Evolutionary conservation across 1,284 basidiomycete species (phyloP).

Genomic region (Rugosomyces carneus): DNA sequence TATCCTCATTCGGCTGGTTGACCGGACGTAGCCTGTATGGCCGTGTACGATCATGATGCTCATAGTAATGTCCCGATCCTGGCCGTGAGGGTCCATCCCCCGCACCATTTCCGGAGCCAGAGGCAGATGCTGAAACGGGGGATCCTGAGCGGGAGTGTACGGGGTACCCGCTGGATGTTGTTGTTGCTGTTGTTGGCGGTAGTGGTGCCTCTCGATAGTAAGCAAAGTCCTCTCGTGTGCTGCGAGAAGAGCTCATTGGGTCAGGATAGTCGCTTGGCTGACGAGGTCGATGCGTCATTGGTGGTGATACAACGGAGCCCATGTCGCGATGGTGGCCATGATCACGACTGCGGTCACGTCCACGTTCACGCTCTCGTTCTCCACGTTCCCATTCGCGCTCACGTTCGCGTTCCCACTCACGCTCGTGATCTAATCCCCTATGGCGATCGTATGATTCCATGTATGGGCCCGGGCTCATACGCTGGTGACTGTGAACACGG

Average conservation of each 20-base stretch:
- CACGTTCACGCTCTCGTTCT: constrained; percentile 37
- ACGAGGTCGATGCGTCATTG: constrained; percentile 32
- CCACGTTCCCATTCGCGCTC: constrained; percentile 38
- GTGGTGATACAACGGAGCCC: constrained; percentile 32
- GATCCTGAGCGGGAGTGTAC: constrained; percentile 47
- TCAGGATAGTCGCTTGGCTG: constrained; percentile 28
- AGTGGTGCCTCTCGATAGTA: constrained; percentile 39
- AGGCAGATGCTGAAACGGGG: constrained; percentile 42
- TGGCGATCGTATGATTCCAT: constrained; percentile 45
- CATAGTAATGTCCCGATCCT: constrained; percentile 44
- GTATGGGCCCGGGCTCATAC: constrained; percentile 55
- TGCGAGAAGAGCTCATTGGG: constrained; percentile 31
- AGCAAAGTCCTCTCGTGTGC: constrained; percentile 37
- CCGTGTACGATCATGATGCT: constrained; percentile 33
- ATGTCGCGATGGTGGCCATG: constrained; percentile 24
- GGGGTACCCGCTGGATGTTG: constrained; percentile 28
- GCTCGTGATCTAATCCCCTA: constrained; percentile 38
- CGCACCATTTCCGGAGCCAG: constrained; percentile 36
- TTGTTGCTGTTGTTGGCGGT: not conserved
- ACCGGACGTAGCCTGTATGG: constrained; percentile 41
- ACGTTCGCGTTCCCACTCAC: constrained; percentile 30
- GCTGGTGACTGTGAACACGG: constrained; percentile 57
- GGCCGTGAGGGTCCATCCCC: constrained; percentile 41
- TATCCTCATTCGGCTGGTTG: constrained; percentile 37
- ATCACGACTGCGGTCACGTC: constrained; percentile 40